Conservation (phyloP, 345 rosid species). For the Rubroshorea leprosula region DNA sequence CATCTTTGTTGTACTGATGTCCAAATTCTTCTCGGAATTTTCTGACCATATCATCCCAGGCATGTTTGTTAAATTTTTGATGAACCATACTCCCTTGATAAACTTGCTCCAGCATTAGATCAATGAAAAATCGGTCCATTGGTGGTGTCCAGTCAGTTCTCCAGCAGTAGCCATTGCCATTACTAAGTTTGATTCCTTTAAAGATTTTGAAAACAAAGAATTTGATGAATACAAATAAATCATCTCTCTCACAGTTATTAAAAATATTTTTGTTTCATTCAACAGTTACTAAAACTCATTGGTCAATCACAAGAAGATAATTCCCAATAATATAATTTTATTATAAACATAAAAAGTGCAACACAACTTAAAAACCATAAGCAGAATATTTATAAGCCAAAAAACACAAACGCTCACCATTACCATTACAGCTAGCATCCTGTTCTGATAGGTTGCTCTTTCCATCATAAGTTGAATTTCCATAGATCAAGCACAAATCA, state of each 20-base stretch:
- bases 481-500: constrained; percentile 45
- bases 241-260: too few species aligned
- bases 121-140: constrained; percentile 49
- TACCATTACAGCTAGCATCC: constrained; percentile 24
- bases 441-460: constrained; percentile 13
- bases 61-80: constrained; percentile 30
- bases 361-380: background rate
- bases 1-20: constrained; percentile 31
- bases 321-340: background rate
- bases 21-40: constrained; percentile 41
- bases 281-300: constrained; percentile 2
- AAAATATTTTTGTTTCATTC: too few species aligned
- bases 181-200: constrained; percentile 23
- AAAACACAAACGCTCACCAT: constrained; percentile 17
- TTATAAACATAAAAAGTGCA: background rate
- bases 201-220: constrained; percentile 17
- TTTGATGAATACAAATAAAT: background rate
- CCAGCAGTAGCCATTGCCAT: constrained; percentile 20
- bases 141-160: constrained; percentile 37
- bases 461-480: constrained; percentile 25
- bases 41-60: constrained; percentile 40
- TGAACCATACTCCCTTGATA: constrained; percentile 31
- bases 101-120: constrained; percentile 43
- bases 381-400: background rate
- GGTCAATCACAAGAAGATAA: constrained; percentile 2